Base-by-base conservation (phyloP, 73 alveolate species). In the Paramecium tetraurelia region DNA sequence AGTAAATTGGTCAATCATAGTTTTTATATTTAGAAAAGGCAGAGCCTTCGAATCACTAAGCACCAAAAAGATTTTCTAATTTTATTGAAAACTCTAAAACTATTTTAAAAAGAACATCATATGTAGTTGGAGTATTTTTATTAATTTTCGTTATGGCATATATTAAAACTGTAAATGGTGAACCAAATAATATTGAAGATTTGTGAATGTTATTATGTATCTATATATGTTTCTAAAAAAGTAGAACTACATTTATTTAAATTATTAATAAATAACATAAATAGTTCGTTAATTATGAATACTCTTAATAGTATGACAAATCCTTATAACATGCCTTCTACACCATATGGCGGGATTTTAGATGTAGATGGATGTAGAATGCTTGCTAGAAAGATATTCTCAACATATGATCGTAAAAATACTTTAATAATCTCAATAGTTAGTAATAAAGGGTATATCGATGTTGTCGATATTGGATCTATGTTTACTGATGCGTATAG, bases 361-460 rank as follows among this genome's bases (percentile, higher is more conserved):
- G 90, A 80, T 80, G 50, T 24, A 20, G 90, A 80, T 80, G 90
- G 90, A 22, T 80, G 90, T 7, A 80, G 46, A 80, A 80, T 80
- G 90, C 57, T 80, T 11, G 90, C 90, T 80, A 21, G 72, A 46
- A 80, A 80, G 31, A 80, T 80, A 5, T 16, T 80, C 22, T 21
- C 46, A 38, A 41, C 70, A 43, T 80, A 80, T 24, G 90, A 80
- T 80, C 10, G 90, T 80, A 80, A 12, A 40, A 12, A 18, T 40
- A 80, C 11, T 40, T 40, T 16, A 31, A 44, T 80, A 3, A 80
- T 31, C 5, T 80, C 21, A 53, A 53, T 80, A 80, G 90, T 41
- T 24, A 40, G 35, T 22, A 48, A 48, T 16, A 80, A 80, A 46
- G 90, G 90, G 16, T 80, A 80, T n/a, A 44, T 80, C 20, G 90